Evolutionary conservation across 176 grass and related monocot genomes (phyloP).

Genomic region (Urochloa ruziziensis): DNA sequence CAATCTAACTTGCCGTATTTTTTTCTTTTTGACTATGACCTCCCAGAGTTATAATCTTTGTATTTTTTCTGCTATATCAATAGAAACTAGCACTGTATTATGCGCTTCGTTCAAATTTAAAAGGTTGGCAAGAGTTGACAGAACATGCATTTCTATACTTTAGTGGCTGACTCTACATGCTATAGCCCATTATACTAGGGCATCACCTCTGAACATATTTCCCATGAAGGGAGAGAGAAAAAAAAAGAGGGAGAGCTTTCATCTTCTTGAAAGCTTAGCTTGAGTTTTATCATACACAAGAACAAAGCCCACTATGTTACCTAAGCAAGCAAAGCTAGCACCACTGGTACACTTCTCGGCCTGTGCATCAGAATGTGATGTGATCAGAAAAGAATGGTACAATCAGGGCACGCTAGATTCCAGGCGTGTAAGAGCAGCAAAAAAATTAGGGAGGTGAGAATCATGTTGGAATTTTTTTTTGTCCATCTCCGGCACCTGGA

Average conservation of each 20-base stretch:
- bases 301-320: not conserved
- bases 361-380: slow-evolving; percentile 11
- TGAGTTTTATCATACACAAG: not conserved
- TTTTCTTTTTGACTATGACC: too few relatives aligned
- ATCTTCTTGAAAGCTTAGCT: not conserved
- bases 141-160: not conserved
- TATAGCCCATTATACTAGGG: not conserved
- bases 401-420: slow-evolving; percentile 34
- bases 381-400: slow-evolving; percentile 1
- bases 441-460: not conserved
- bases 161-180: not conserved
- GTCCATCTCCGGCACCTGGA: not conserved
- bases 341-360: not conserved
- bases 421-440: slow-evolving; percentile 25
- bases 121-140: too few relatives aligned
- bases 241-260: not conserved
- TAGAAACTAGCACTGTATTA: too few relatives aligned
- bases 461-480: slow-evolving; percentile 21
- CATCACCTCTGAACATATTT: not conserved
- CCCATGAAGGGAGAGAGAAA: not conserved
- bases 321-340: not conserved
- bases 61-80: too few relatives aligned
- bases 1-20: too few relatives aligned
- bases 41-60: too few relatives aligned
- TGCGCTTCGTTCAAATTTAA: too few relatives aligned